These are phyloP conservation scores for Fusarium continuum DNA, from an alignment of 2,329 filamentous ascomycete genomes.

Conservation along the genomic window DNA sequence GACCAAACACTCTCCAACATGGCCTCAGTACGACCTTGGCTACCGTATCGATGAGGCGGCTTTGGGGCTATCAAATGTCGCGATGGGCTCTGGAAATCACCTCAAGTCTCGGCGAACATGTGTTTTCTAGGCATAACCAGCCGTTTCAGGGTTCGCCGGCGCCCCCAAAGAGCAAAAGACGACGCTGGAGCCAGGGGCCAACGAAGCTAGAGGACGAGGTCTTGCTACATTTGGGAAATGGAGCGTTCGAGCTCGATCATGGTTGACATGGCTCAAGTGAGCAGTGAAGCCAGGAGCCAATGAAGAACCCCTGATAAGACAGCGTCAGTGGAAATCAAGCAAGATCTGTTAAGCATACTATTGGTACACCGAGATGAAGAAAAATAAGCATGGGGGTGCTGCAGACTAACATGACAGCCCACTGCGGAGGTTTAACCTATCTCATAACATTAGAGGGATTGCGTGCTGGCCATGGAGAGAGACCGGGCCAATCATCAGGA, in stretches of 20 bases:
- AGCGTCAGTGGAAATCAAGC: not conserved
- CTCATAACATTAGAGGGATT: constrained; percentile 27
- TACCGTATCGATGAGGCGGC: not conserved
- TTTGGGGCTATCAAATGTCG: constrained; percentile 36
- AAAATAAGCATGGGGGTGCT: not conserved
- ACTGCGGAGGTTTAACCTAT: constrained; percentile 20
- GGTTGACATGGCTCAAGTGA: not conserved
- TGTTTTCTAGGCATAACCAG: not conserved
- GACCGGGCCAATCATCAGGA: constrained; percentile 34
- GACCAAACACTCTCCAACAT: not conserved
- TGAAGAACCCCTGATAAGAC: constrained; percentile 25
- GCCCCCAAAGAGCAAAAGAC: not conserved
- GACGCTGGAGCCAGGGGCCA: not conserved
- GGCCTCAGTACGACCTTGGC: not conserved
- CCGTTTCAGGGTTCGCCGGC: not conserved
- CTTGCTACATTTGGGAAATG: not conserved
- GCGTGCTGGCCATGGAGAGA: constrained; percentile 25
- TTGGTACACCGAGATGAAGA: not conserved
- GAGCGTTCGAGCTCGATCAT: not conserved
- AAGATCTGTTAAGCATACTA: not conserved
- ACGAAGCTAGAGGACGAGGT: not conserved
- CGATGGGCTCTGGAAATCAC: constrained; percentile 39
- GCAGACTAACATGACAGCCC: constrained; percentile 14
- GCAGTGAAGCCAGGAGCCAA: constrained; percentile 20
- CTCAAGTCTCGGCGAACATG: constrained; percentile 27